Conservation (phyloP, 441 rosid genomes). For the Corymbia citriodora region DNA sequence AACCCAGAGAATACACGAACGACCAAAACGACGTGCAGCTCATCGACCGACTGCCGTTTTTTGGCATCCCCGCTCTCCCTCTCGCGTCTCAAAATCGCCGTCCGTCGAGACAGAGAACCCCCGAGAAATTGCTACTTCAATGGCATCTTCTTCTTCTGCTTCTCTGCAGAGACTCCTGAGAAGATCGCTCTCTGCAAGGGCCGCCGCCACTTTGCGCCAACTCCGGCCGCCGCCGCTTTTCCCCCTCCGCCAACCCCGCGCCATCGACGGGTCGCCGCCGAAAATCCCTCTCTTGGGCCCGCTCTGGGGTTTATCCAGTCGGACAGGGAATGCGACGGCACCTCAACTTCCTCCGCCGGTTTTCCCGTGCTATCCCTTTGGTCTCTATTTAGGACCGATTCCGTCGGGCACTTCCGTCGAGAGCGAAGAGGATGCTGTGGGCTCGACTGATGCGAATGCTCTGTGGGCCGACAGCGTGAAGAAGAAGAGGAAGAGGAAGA, state of each 20-base stretch:
- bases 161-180: conserved; percentile 20
- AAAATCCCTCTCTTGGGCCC: not conserved
- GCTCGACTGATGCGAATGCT: conserved; percentile 13
- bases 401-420: conserved; percentile 5
- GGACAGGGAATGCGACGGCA: not conserved
- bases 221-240: not conserved
- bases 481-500: conserved; percentile 96
- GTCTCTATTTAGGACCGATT: conserved; percentile 18
- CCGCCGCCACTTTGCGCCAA: conserved; percentile 6
- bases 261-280: not conserved
- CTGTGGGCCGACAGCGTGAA: conserved; percentile 79
- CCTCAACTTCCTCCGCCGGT: not conserved
- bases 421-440: conserved; percentile 4
- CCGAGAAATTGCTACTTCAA: not conserved
- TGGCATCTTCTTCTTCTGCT: conserved; percentile 17
- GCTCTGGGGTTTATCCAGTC: not conserved
- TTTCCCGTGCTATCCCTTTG: conserved; percentile 25
- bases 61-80: not conserved
- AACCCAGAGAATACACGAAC: not conserved
- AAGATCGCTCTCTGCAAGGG: conserved; percentile 3
- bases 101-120: not conserved
- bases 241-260: not conserved
- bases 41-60: not conserved
- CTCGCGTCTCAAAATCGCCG: not conserved
- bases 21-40: not conserved